Conservation (phyloP, 1,284 basidiomycete species). For the Rhodotorula sp. region DNA sequence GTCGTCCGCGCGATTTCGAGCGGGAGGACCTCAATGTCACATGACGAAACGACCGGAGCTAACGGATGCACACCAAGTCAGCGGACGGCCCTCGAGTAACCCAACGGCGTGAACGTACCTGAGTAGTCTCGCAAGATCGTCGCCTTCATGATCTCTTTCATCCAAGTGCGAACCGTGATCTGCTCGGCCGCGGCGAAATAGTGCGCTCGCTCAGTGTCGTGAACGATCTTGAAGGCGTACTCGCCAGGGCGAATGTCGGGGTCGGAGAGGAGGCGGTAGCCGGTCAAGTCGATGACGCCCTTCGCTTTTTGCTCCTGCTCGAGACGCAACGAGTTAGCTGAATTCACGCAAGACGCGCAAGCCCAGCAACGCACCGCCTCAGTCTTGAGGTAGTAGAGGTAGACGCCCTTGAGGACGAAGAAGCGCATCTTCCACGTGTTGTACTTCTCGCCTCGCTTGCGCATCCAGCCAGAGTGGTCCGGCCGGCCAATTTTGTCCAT, state of each 20-base stretch:
- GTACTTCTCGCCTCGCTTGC: constrained; percentile 92
- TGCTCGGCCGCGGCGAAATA: constrained; percentile 90
- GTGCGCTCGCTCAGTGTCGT: constrained; percentile 83
- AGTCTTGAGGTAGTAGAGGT: constrained; percentile 80
- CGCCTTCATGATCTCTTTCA: constrained; percentile 99
- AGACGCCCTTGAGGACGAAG: constrained; percentile 88
- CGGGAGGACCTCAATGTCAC: constrained; percentile 95
- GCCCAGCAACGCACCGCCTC: constrained; percentile 59
- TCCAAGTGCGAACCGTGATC: constrained; percentile 83
- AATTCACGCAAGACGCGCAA: constrained; percentile 10
- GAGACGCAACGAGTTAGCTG: constrained; percentile 42
- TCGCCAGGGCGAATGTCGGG: constrained; percentile 87
- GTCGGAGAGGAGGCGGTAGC: constrained; percentile 91
- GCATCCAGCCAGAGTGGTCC: constrained; percentile 89
- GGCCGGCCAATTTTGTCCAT: constrained; percentile 83
- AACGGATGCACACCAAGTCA: constrained; percentile 15
- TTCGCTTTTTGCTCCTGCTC: constrained; percentile 86
- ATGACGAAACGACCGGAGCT: constrained; percentile 94
- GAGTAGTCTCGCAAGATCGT: constrained; percentile 91
- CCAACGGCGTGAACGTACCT: constrained; percentile 58
- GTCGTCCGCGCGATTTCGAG: constrained; percentile 90
- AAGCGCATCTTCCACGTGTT: constrained; percentile 90
- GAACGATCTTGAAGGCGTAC: constrained; percentile 93
- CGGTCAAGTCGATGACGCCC: constrained; percentile 86
- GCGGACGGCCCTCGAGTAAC: neutral